phyloP scores from a whole-genome alignment of 1,284 basidiomycete species.

The Golubevia pallescens region DNA sequence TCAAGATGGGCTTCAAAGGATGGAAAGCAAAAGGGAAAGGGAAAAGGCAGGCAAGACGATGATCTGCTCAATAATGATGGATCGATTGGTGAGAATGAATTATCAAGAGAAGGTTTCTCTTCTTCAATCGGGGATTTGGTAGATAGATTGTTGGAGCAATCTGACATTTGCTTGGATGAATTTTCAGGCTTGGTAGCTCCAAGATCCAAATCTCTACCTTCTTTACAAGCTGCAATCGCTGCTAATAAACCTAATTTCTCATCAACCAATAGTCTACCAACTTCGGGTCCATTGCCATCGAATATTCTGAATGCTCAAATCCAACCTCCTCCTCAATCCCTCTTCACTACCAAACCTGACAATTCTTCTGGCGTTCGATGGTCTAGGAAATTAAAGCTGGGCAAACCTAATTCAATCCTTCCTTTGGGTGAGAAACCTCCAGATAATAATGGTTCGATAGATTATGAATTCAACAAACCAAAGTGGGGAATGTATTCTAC shows the following conservation, averaged over 20 bases:
- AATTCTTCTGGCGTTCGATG: conserved; percentile 36
- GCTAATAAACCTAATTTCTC: not conserved
- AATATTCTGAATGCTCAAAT: conserved; percentile 51
- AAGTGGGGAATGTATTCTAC: conserved; percentile 53
- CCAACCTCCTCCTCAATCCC: conserved; percentile 40
- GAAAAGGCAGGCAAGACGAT: conserved; percentile 5
- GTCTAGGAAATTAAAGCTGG: conserved; percentile 34
- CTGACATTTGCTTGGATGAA: conserved; percentile 56
- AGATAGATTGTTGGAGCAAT: conserved; percentile 51
- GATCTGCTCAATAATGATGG: conserved; percentile 6
- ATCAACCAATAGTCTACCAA: conserved; percentile 8
- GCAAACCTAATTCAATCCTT: conserved; percentile 54
- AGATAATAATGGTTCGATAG: not conserved
- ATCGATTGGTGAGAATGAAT: conserved; percentile 6
- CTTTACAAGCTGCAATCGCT: not conserved
- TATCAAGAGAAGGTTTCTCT: conserved; percentile 20
- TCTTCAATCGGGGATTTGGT: conserved; percentile 45
- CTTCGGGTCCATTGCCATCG: conserved; percentile 35
- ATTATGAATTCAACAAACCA: conserved; percentile 14
- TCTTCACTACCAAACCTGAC: conserved; percentile 50
- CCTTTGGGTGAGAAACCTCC: conserved; percentile 30
- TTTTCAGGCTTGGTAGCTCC: conserved; percentile 42
- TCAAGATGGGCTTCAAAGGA: conserved; percentile 22
- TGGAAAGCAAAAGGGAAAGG: not conserved
- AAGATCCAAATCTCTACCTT: not conserved